Evolutionary conservation across 176 grass and related monocot species (phyloP).

Genomic region (Carex littledalei): DNA sequence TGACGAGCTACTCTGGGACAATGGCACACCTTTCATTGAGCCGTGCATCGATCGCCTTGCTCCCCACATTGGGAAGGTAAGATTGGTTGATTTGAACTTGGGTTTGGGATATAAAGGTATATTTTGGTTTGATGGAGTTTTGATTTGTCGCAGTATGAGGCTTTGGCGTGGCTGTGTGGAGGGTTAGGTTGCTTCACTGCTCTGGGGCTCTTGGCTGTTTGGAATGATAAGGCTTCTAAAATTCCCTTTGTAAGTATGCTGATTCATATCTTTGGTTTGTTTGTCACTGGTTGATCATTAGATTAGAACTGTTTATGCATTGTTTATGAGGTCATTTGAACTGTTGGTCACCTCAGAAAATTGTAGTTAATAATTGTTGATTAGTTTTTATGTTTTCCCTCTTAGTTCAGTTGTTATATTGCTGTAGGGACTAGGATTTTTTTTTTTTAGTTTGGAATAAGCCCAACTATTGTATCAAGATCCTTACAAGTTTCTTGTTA

Average conservation of each 20-base stretch:
- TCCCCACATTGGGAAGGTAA: constrained; percentile 87
- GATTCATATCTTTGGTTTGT: background rate
- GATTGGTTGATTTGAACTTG: background rate
- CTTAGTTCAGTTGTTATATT: background rate
- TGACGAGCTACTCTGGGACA: constrained; percentile 93
- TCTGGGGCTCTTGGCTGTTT: constrained; percentile 43
- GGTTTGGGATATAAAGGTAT: background rate
- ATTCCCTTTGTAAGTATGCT: constrained; percentile 70
- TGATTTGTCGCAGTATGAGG: constrained; percentile 57
- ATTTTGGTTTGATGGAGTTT: constrained; percentile 26
- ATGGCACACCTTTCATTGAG: constrained; percentile 84
- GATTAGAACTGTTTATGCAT: background rate
- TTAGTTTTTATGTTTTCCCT: background rate
- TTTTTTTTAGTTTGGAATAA: background rate
- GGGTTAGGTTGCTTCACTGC: constrained; percentile 71
- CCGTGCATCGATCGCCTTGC: constrained; percentile 92
- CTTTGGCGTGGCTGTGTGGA: constrained; percentile 87
- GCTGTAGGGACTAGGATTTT: background rate
- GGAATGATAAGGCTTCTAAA: constrained; percentile 94
- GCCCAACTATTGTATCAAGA: background rate
- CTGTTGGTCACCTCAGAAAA: background rate
- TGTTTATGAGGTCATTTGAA: background rate
- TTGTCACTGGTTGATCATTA: constrained; percentile 8
- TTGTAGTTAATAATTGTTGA: background rate
- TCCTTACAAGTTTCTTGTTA: background rate